Conservation (phyloP, 129 eudicot genomes). For the Erigeron canadensis region DNA sequence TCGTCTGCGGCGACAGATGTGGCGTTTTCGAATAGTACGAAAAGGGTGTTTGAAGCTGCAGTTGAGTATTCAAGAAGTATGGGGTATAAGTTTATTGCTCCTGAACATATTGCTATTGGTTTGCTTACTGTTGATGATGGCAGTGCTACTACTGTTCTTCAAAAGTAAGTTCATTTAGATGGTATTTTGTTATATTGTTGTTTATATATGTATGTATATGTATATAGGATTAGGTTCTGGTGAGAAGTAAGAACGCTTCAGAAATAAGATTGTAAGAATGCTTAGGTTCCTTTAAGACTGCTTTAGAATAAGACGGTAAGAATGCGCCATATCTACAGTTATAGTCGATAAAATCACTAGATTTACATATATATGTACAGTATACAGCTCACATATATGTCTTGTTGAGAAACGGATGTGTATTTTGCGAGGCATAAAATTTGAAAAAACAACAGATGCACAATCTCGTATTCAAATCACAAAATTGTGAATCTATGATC, state of each 20-base stretch:
- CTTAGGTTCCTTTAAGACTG: too few species aligned
- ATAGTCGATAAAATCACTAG: too few species aligned
- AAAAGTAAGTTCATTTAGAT: slow-evolving; percentile 46
- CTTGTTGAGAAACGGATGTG: too few species aligned
- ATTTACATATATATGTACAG: too few species aligned
- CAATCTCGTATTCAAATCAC: too few species aligned
- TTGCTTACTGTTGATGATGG: slow-evolving; percentile 91
- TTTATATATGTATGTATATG: neutral
- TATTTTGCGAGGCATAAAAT: too few species aligned
- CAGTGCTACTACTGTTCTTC: slow-evolving; percentile 65
- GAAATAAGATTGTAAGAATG: too few species aligned
- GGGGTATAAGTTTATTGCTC: slow-evolving; percentile 79
- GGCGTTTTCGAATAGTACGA: slow-evolving; percentile 61
- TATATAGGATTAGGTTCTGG: neutral
- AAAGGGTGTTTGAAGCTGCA: slow-evolving; percentile 85
- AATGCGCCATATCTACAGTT: too few species aligned
- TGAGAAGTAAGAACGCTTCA: neutral
- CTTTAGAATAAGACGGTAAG: too few species aligned
- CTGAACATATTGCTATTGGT: slow-evolving; percentile 85
- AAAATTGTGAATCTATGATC: too few species aligned
- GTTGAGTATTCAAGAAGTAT: slow-evolving; percentile 84
- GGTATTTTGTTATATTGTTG: neutral
- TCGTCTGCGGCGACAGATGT: slow-evolving; percentile 52
- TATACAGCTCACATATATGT: too few species aligned
- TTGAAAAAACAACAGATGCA: too few species aligned